Percentiles rank a stretch among this genome's conserved stretches.
phyloP scores from a whole-genome alignment of 306 rosid species.

The Gastrolobium villosum region DNA sequence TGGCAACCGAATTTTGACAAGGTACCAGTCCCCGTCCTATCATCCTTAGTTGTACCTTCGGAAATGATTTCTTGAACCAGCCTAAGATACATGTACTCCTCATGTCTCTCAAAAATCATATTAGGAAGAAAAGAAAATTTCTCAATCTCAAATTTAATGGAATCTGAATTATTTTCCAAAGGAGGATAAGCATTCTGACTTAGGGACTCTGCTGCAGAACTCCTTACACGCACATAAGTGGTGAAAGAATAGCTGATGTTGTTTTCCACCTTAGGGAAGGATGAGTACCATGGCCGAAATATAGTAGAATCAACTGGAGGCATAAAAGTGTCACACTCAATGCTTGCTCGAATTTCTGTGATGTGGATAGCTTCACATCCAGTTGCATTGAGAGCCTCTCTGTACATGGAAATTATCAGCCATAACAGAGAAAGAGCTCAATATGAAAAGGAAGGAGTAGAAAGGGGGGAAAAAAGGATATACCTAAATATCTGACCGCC shows the following conservation, averaged over 20 bases:
- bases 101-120: constrained; percentile 80
- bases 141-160: constrained; percentile 66
- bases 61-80: constrained; percentile 85
- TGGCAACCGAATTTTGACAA: constrained; percentile 93
- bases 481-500: constrained; percentile 93
- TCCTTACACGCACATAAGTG: constrained; percentile 82
- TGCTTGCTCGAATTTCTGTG: constrained; percentile 75
- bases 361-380: constrained; percentile 93
- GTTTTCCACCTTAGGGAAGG: constrained; percentile 83
- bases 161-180: constrained; percentile 50
- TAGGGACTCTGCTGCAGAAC: constrained; percentile 57
- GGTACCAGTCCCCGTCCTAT: constrained; percentile 96
- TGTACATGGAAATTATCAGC: constrained; percentile 49
- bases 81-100: constrained; percentile 78
- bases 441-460: constrained; percentile 10
- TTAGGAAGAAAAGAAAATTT: constrained; percentile 88
- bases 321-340: constrained; percentile 88
- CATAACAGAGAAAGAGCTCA: constrained; percentile 28
- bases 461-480: not conserved
- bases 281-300: constrained; percentile 91
- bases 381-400: constrained; percentile 85
- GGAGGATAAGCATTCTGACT: constrained; percentile 56
- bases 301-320: constrained; percentile 70
- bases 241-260: constrained; percentile 70
- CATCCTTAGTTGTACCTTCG: constrained; percentile 81